Conservation (phyloP, 1,139 yeast genomes). For the Ogataea hybrid region DNA sequence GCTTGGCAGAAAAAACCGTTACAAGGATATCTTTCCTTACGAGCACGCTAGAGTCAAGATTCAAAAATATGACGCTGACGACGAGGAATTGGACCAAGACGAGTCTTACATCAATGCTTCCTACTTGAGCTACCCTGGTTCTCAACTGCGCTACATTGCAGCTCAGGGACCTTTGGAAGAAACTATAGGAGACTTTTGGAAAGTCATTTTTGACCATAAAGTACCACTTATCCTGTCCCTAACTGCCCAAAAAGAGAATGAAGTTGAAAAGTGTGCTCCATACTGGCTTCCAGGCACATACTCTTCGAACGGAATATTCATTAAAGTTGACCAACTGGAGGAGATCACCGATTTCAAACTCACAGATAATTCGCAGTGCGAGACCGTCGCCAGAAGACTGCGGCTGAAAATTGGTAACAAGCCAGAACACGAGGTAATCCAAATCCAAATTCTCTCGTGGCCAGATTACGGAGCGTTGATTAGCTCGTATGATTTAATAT, state of each 20-base stretch:
- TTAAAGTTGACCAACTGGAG: constrained; percentile 35
- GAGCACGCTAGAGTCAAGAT: constrained; percentile 55
- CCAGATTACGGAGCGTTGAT: constrained; percentile 49
- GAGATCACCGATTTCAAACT: constrained; percentile 24
- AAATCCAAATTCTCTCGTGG: constrained; percentile 52
- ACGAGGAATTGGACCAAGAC: constrained; percentile 22
- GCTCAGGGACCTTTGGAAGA: constrained; percentile 56
- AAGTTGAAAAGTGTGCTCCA: constrained; percentile 53
- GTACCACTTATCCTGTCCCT: constrained; percentile 45
- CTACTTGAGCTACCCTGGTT: constrained; percentile 32
- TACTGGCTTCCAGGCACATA: constrained; percentile 51
- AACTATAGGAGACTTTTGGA: constrained; percentile 61
- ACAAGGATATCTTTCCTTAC: constrained; percentile 52
- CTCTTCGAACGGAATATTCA: constrained; percentile 36
- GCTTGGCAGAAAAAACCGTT: constrained; percentile 53
- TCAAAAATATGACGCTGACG: constrained; percentile 21
- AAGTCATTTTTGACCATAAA: constrained; percentile 42
- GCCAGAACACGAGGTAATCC: constrained; percentile 39
- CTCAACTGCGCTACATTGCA: constrained; percentile 43
- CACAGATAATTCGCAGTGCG: constrained; percentile 19
- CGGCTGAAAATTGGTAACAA: constrained; percentile 32
- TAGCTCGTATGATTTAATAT: constrained; percentile 41
- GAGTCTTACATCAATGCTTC: constrained; percentile 39
- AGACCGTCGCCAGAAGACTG: constrained; percentile 36
- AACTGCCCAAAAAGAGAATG: constrained; percentile 52